These are phyloP conservation scores for Pyracantha coccinea DNA, from an alignment of 331 rosid genomes.

Conservation along the genomic window DNA sequence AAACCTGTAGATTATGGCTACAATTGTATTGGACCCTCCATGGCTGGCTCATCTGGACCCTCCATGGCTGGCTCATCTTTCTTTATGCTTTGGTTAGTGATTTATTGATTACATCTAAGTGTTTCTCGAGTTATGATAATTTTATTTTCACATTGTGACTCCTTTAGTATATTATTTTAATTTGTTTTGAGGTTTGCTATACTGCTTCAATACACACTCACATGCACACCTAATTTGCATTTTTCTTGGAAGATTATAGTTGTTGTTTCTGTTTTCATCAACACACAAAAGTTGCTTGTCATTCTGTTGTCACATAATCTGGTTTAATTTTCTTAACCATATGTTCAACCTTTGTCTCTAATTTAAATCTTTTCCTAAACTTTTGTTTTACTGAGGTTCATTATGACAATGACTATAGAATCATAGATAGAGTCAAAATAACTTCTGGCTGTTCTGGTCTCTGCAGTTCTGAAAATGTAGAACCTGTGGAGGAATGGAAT, in stretches of 20 bases:
- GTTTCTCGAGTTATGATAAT: not conserved
- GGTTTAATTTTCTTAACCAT: not conserved
- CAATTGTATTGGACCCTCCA: conserved; percentile 99
- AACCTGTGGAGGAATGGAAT: conserved; percentile 56
- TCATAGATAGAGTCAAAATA: not conserved
- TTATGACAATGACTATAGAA: not conserved
- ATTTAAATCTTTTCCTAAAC: not conserved
- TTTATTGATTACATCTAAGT: not conserved
- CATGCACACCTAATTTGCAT: not conserved
- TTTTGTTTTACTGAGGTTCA: not conserved
- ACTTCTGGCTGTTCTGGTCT: conserved; percentile 21
- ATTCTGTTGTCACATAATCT: not conserved
- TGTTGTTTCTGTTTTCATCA: not conserved
- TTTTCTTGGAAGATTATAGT: not conserved
- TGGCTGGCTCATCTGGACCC: too few relatives aligned
- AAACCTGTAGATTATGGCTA: conserved; percentile 79
- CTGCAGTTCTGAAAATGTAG: conserved; percentile 75
- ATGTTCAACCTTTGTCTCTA: not conserved
- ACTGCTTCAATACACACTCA: not conserved
- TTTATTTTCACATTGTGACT: not conserved
- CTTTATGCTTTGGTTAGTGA: conserved; percentile 77
- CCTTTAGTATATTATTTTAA: not conserved
- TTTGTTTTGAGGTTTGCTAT: not conserved
- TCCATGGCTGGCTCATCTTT: conserved; percentile 74
- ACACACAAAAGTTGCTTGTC: not conserved